Conservation (phyloP, 2,329 filamentous ascomycete genomes). For the Epichloe amarillans region DNA sequence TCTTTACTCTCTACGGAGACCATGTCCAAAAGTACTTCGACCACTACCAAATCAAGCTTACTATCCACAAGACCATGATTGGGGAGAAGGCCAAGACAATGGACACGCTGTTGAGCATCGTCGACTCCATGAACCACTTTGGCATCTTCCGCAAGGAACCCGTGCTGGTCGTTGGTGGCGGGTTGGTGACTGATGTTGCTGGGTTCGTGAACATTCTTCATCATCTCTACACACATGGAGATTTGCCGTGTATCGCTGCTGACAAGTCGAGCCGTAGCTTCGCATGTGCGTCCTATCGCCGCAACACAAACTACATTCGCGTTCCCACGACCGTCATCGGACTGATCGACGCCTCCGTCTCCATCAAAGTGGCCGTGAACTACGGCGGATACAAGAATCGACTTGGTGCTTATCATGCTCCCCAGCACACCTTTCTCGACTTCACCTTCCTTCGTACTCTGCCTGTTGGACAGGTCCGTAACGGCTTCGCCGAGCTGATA, state of each 20-base stretch:
- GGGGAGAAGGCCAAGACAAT: constrained; percentile 65
- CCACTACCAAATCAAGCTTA: constrained; percentile 47
- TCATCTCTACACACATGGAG: no score
- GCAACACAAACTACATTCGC: constrained; percentile 62
- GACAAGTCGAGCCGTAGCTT: constrained; percentile 30
- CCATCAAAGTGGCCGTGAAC: constrained; percentile 68
- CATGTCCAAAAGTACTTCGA: constrained; percentile 56
- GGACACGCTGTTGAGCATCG: constrained; percentile 54
- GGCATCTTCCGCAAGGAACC: constrained; percentile 58
- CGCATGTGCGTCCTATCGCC: constrained; percentile 57
- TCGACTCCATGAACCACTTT: constrained; percentile 63
- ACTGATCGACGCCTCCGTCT: constrained; percentile 61
- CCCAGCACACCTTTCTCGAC: constrained; percentile 59
- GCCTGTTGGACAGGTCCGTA: constrained; percentile 54
- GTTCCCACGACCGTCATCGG: constrained; percentile 64
- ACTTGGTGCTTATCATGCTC: constrained; percentile 59
- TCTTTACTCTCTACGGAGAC: constrained; percentile 53
- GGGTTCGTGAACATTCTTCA: constrained; percentile 29
- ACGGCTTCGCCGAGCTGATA: constrained; percentile 63
- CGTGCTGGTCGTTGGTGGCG: constrained; percentile 53
- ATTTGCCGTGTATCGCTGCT: not conserved
- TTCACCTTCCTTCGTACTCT: constrained; percentile 59
- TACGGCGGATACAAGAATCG: constrained; percentile 67
- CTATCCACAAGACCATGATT: constrained; percentile 60
- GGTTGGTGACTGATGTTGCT: constrained; percentile 60